Evolutionary conservation across 169 alveolate species (phyloP).

Genomic region (Cryptosporidium xiaoi): DNA sequence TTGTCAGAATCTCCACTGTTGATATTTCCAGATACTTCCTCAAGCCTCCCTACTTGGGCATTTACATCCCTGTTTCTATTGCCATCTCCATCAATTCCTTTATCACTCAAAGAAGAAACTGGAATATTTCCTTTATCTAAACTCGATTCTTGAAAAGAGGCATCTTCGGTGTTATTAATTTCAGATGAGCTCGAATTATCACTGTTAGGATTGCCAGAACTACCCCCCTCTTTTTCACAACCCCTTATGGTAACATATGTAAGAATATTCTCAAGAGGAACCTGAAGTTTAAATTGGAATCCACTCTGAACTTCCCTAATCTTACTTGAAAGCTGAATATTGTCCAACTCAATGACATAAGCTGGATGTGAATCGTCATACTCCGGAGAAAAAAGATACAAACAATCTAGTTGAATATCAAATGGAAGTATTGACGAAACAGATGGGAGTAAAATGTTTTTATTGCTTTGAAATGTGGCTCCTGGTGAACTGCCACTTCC

Average conservation of each 20-base stretch:
- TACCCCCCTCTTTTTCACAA: background rate
- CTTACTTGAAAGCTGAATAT: slow-evolving; percentile 62
- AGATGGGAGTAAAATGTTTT: background rate
- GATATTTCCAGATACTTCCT: background rate
- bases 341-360: slow-evolving; percentile 58
- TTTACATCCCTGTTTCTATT: background rate
- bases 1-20: background rate
- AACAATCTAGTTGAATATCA: slow-evolving; percentile 42
- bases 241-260: background rate
- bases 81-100: background rate
- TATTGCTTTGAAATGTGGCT: background rate
- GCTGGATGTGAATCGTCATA: slow-evolving; percentile 57
- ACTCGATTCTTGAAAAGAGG: background rate
- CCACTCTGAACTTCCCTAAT: slow-evolving; percentile 66
- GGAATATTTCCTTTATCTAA: background rate
- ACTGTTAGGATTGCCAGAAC: background rate
- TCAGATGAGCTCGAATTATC: background rate
- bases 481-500: background rate
- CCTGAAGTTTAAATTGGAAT: slow-evolving; percentile 61
- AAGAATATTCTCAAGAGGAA: slow-evolving; percentile 45
- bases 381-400: slow-evolving; percentile 62
- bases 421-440: slow-evolving; percentile 11
- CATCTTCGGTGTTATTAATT: background rate
- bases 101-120: background rate
- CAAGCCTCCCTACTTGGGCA: background rate